Conservation (phyloP, 2,329 filamentous ascomycete genomes). For the Xylariaceae sp. region DNA sequence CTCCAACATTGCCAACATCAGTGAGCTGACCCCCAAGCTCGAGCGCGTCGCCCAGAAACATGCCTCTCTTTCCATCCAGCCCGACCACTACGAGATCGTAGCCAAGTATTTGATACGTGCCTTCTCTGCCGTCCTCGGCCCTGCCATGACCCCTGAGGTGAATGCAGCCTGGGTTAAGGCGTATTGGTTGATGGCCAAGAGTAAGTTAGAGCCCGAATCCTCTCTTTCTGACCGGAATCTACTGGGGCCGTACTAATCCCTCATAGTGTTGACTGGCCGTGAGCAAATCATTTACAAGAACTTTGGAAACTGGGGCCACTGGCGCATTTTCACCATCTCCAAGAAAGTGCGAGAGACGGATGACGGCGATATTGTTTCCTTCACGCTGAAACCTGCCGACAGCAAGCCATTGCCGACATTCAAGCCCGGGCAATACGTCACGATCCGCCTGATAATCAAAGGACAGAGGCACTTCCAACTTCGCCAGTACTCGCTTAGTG, state of each 20-base stretch:
- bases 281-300: conserved; percentile 59
- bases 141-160: conserved; percentile 58
- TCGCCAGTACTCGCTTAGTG: conserved; percentile 68
- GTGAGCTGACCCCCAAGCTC: conserved; percentile 47
- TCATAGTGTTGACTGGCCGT: conserved; percentile 55
- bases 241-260: not conserved
- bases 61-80: conserved; percentile 60
- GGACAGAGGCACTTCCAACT: conserved; percentile 55
- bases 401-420: conserved; percentile 55
- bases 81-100: conserved; percentile 66
- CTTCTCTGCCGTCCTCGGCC: conserved; percentile 61
- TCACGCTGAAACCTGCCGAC: conserved; percentile 62
- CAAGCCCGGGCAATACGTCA: conserved; percentile 68
- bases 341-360: conserved; percentile 58
- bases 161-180: conserved; percentile 64
- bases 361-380: conserved; percentile 60
- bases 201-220: conserved; percentile 6
- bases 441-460: conserved; percentile 53
- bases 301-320: conserved; percentile 58
- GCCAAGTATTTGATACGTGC: conserved; percentile 63
- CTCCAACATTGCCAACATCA: conserved; percentile 60
- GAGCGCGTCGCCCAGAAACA: conserved; percentile 66
- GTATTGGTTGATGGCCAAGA: conserved; percentile 66
- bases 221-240: too few species aligned
- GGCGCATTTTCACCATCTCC: conserved; percentile 61